phyloP scores from a whole-genome alignment of 441 rosid species.

The Populus hybrid region DNA sequence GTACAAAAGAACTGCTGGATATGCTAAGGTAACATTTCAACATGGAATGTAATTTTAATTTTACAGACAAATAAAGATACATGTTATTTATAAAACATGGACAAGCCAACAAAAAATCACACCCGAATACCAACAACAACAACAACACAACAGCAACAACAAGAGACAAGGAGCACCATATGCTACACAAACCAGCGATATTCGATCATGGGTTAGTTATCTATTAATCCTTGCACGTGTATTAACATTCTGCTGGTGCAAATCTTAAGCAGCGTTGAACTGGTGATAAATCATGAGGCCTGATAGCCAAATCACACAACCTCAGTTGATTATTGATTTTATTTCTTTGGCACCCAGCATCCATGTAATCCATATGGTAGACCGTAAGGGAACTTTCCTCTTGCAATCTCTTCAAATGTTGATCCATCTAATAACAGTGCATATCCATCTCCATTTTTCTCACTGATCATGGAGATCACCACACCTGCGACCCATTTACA shows the following conservation, averaged over 20 bases:
- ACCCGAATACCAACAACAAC: too few relatives aligned
- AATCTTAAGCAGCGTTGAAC: neutral
- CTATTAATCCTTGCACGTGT: neutral
- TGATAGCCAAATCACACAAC: neutral
- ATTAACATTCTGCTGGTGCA: neutral
- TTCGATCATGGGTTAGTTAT: neutral
- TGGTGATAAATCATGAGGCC: neutral
- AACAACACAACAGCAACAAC: too few relatives aligned
- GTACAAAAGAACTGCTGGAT: neutral
- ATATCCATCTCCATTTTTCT: conserved; percentile 76
- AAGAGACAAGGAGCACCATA: too few relatives aligned
- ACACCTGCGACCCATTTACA: conserved; percentile 44
- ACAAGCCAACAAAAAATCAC: neutral
- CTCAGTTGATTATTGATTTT: neutral
- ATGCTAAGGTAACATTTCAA: neutral
- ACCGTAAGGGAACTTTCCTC: conserved; percentile 88
- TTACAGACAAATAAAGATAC: neutral
- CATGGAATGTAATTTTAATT: neutral
- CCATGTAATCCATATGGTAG: conserved; percentile 99
- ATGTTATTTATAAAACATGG: neutral
- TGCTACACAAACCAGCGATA: neutral
- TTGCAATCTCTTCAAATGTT: conserved; percentile 81
- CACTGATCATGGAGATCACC: conserved; percentile 78
- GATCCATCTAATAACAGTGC: conserved; percentile 78
- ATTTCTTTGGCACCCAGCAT: conserved; percentile 77